A percentile compares a stretch with the other conserved stretches of the same genome.
Conservation (phyloP, 2,329 filamentous ascomycete species). For the Aspergillus quadrilineatus region DNA sequence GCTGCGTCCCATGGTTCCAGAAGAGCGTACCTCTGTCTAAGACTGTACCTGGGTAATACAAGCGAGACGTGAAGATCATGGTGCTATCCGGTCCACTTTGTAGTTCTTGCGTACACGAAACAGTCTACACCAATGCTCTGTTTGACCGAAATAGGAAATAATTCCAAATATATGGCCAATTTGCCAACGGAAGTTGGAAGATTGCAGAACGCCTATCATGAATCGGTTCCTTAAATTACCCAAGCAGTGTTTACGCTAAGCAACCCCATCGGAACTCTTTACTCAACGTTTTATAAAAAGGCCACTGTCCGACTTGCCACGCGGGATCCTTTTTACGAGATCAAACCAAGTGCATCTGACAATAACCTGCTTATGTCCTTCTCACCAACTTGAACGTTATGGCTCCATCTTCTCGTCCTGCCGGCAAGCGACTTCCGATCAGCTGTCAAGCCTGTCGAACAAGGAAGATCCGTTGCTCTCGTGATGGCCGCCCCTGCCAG, state of each 20-base stretch:
- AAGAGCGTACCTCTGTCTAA: too few species aligned
- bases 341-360: not conserved
- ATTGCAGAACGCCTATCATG: not conserved
- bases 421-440: constrained; percentile 39
- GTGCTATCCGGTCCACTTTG: not conserved
- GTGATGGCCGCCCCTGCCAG: constrained; percentile 40
- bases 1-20: not conserved
- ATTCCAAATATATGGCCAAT: constrained; percentile 6
- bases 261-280: not conserved
- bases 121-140: not conserved
- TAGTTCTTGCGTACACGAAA: not conserved
- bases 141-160: constrained; percentile 4
- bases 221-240: not conserved
- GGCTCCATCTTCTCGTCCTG: constrained; percentile 28
- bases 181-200: not conserved
- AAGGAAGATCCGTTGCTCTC: constrained; percentile 42
- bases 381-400: constrained; percentile 14
- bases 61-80: constrained; percentile 5
- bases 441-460: constrained; percentile 44
- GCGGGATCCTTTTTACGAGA: not conserved
- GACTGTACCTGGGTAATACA: not conserved
- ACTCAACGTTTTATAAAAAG: not conserved
- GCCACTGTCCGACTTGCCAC: not conserved
- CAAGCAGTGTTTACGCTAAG: not conserved
- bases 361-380: not conserved